phyloP scores from a whole-genome alignment of 2,329 filamentous ascomycete genomes.

The Arthroderma sp. region DNA sequence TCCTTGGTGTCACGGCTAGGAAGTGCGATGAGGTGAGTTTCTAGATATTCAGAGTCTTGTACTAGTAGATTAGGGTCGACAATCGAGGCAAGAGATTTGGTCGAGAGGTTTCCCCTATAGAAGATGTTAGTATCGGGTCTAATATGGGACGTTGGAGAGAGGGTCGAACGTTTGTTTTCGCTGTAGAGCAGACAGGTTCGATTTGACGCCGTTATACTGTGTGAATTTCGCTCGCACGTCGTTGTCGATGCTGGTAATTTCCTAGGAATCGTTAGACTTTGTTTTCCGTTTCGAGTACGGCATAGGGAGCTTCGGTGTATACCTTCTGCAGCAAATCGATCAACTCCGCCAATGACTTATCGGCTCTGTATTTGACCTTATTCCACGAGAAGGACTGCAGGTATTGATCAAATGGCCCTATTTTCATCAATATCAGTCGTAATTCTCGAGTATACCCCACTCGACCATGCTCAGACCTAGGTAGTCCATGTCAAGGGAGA shows the following conservation, averaged over 20 bases:
- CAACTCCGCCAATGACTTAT: conserved; percentile 77
- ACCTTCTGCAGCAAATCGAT: conserved; percentile 84
- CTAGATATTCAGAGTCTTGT: conserved; percentile 87
- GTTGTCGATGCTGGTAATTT: conserved; percentile 83
- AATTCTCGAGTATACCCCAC: conserved; percentile 8
- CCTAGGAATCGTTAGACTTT: conserved; percentile 39
- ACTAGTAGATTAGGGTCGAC: conserved; percentile 70
- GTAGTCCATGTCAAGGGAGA: conserved; percentile 11
- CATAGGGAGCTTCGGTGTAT: conserved; percentile 6
- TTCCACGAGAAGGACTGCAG: conserved; percentile 87
- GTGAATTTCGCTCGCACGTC: conserved; percentile 90
- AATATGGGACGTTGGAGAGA: background rate
- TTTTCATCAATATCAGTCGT: background rate
- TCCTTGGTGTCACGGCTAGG: conserved; percentile 71
- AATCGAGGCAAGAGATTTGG: conserved; percentile 82
- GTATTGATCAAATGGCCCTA: conserved; percentile 94
- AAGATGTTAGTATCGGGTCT: background rate
- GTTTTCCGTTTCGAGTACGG: background rate
- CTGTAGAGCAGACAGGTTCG: conserved; percentile 66
- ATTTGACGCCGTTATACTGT: conserved; percentile 87
- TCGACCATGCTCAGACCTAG: background rate
- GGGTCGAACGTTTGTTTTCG: conserved; percentile 67
- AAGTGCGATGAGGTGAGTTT: conserved; percentile 87
- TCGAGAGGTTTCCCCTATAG: conserved; percentile 74
- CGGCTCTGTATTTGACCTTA: conserved; percentile 90